Percentiles rank a stretch among this genome's conserved stretches.
Conservation (phyloP, 805 yeast species). For the Tetrapisispora namnaoensis region DNA sequence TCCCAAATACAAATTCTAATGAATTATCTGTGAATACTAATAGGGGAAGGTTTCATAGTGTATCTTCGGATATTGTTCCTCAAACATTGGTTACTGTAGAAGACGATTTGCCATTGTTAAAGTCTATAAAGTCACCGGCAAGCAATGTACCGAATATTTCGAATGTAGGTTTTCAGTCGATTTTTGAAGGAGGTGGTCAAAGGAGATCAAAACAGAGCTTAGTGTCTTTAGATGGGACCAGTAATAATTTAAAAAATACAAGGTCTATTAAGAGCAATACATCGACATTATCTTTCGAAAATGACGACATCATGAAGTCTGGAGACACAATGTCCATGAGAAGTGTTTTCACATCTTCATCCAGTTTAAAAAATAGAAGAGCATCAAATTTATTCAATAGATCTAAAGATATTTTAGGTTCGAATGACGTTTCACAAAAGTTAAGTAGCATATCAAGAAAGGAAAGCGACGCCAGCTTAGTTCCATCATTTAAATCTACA, state of each 20-base stretch:
- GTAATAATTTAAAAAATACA: neutral
- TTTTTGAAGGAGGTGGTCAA: conserved; percentile 15
- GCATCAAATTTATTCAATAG: neutral
- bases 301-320: neutral
- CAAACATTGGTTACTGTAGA: conserved; percentile 18
- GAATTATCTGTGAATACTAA: neutral
- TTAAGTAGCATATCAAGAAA: neutral
- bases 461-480: conserved; percentile 1
- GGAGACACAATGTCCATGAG: conserved; percentile 6
- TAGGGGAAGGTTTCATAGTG: conserved; percentile 16
- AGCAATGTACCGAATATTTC: conserved; percentile 15
- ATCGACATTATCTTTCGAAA: neutral
- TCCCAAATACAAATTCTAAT: neutral
- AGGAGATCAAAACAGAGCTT: conserved; percentile 16
- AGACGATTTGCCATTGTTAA: conserved; percentile 5
- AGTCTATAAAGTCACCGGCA: conserved; percentile 8
- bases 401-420: neutral
- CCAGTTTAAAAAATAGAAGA: conserved; percentile 6
- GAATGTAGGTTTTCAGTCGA: conserved; percentile 24
- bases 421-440: neutral
- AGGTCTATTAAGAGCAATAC: neutral
- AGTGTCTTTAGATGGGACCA: conserved; percentile 1
- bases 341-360: conserved; percentile 4
- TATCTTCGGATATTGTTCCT: conserved; percentile 25
- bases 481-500: conserved; percentile 2